These are phyloP conservation scores for Verticillium tricorpus DNA, from an alignment of 2,329 filamentous ascomycete genomes.

Conservation along the genomic window DNA sequence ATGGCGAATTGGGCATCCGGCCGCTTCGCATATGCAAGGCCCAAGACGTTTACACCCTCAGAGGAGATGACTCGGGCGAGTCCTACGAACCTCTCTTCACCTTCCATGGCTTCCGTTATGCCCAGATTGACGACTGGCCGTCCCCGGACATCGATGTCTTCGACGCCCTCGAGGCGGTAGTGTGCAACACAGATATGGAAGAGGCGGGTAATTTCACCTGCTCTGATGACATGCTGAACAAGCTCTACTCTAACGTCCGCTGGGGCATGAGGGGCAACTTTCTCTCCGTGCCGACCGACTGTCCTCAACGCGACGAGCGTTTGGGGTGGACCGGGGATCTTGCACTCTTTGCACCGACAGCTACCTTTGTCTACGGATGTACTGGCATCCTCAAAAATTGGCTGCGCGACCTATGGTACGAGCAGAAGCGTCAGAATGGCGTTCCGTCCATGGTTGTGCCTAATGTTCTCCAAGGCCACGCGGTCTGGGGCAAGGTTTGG, in stretches of 20 bases:
- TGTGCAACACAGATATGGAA: constrained; percentile 10
- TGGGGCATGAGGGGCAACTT: constrained; percentile 11
- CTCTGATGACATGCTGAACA: constrained; percentile 5
- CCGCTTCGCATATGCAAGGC: constrained; percentile 32
- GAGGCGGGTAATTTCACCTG: constrained; percentile 4
- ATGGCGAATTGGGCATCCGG: constrained; percentile 30
- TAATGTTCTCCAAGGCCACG: constrained; percentile 14
- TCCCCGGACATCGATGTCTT: background rate
- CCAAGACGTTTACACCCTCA: constrained; percentile 25
- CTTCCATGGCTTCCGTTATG: constrained; percentile 48
- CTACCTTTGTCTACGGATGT: constrained; percentile 5
- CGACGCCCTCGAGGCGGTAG: constrained; percentile 3
- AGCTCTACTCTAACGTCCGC: constrained; percentile 4
- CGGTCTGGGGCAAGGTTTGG: constrained; percentile 8
- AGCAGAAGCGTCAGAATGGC: constrained; percentile 26
- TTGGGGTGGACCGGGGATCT: constrained; percentile 9
- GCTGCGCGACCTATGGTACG: constrained; percentile 11
- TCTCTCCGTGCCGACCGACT: constrained; percentile 10
- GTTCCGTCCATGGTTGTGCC: constrained; percentile 25
- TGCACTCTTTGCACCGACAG: constrained; percentile 6
- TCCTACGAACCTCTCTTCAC: constrained; percentile 42
- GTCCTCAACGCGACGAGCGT: constrained; percentile 9
- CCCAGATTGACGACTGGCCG: constrained; percentile 34
- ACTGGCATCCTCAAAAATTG: constrained; percentile 6
- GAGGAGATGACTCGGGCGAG: constrained; percentile 13